Base-by-base conservation (phyloP, 2,329 filamentous ascomycete genomes). In the Aureobasidium uvarum region DNA sequence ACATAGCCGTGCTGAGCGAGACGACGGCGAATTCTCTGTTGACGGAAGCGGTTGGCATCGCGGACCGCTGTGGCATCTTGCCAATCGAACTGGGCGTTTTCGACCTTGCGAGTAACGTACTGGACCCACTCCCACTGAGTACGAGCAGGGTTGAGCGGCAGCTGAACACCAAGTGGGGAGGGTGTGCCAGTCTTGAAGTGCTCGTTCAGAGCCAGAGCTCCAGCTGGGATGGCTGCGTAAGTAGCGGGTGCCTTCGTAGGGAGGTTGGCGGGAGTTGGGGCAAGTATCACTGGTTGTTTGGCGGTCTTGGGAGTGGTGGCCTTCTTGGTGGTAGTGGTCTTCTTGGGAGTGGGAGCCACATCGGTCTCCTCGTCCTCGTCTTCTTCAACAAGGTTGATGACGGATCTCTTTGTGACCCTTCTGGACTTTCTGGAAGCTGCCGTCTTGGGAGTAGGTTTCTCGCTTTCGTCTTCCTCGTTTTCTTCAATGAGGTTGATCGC, bases 11-110 rank as follows among this genome's bases (percentile, higher is more conserved):
- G 50, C 14, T 41, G 20, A 10, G 41, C 28, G 1, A 41, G 25
- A 11, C 41, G 33, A 16, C 59, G 59, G 20, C 59, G 59, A 5
- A 51, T 50, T 5, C 20, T 20, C 23, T 62, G 59, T 20, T 51
- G 48, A 2, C 59, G n/a, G 28, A 31, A 62, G 2, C 36, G 23
- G 20, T 62, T 62, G 16, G 31, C 46, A 1, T 39, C 36, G 5
- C 38, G 28, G 6, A 25, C 16, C 1, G 31, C 23, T 1, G 5
- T 28, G 3, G 41, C 20, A 14, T 48, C 16, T 8, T 5, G 6
- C 59, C 59, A 62, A 25, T 62, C 46, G 33, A 62, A 60, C 8
- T 48, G n/a, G 1, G 33, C 20, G 3, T 39, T 39, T 0, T n/a
- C 28, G 2, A 14, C 16, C 13, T 60, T 48, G 18, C 36, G 23